phyloP scores from a whole-genome alignment of 2,329 filamentous ascomycete species.

The Curvularia sp. region DNA sequence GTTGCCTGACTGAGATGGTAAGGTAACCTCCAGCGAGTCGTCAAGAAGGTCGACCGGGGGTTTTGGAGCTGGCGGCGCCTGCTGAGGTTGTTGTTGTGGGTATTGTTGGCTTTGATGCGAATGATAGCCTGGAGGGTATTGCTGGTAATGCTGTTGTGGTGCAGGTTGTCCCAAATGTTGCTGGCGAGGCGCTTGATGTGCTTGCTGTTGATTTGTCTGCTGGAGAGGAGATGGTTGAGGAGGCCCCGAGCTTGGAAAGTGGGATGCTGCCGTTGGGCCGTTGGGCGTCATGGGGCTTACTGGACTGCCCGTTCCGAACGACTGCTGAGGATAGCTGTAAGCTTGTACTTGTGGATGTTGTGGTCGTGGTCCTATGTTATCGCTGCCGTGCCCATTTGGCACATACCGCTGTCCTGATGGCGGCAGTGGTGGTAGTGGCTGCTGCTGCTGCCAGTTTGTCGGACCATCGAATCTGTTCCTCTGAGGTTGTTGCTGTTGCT shows the following conservation, averaged over 20 bases:
- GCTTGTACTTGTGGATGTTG: slow-evolving; percentile 39
- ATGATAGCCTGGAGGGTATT: slow-evolving; percentile 19
- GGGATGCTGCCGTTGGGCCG: slow-evolving; percentile 29
- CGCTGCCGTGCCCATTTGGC: slow-evolving; percentile 32
- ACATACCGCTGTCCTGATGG: slow-evolving; percentile 22
- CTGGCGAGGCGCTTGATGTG: slow-evolving; percentile 21
- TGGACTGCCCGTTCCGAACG: slow-evolving; percentile 43
- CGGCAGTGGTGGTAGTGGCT: neutral
- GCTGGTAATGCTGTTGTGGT: slow-evolving; percentile 22
- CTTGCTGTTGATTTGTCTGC: slow-evolving; percentile 28
- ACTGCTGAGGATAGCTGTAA: slow-evolving; percentile 30
- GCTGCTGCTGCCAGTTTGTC: slow-evolving; percentile 29
- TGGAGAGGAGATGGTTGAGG: slow-evolving; percentile 25
- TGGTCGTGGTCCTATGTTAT: slow-evolving; percentile 38
- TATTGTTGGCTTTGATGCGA: slow-evolving; percentile 29
- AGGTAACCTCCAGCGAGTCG: slow-evolving; percentile 66
- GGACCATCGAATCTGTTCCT: slow-evolving; percentile 30
- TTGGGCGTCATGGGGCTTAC: slow-evolving; percentile 50
- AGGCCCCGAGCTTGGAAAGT: slow-evolving; percentile 33
- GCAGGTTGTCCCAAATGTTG: slow-evolving; percentile 20
- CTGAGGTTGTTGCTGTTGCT: slow-evolving; percentile 29
- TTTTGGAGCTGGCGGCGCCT: slow-evolving; percentile 26
- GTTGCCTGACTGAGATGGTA: slow-evolving; percentile 59
- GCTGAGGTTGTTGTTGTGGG: slow-evolving; percentile 38
- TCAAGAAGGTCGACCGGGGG: slow-evolving; percentile 64